Base-by-base conservation (phyloP, 202 grass and related monocot genomes). In the Setaria italica region DNA sequence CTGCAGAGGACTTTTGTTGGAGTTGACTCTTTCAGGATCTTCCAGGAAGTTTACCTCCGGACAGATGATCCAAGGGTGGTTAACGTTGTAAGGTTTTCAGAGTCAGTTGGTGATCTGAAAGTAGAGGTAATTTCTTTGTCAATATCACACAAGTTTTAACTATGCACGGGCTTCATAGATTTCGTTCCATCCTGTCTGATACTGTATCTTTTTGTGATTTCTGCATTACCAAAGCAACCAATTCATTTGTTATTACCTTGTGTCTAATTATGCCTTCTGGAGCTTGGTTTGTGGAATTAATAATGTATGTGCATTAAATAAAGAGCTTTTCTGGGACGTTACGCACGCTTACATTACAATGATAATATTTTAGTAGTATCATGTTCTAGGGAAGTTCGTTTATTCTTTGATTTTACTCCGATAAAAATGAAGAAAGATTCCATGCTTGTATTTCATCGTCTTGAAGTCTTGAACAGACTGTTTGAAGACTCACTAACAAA, bases 51-150 rank as follows among this genome's bases (percentile, higher is more conserved):
- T 62, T 94, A 95, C 85, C 93, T 95, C 62, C 87, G 93, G 86
- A 94, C 86, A 87, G 88, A 95, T 88, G 90, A 94, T 81, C 91
- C 93, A 48, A 94, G 93, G 70, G 93, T 98, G 72, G 78, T 91
- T 62, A 98, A 98, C 82, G 76, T 98, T 82, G 95, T 98, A 48
- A 94, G 29, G 82, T 98, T 98, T 92, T 98, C 95, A 65, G 95
- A 98, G 91, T 81, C 84, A 74, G 70, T 98, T 78, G 95, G 95
- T 57, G 93, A 98, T 73, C 84, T 98, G 66, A 92, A 85, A 88
- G 95, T 94, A 84, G 93, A 98, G 95, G 95, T 95, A 88, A 86
- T 54, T 66, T 71, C 2, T 77, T 12, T 68, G 67, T 84, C 17
- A 79, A 54, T 59, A n/a, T 75, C 25, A 37, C 45, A 19, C 79